Evolutionary conservation across 805 yeast genomes (phyloP), one percentile per base, ranked within the genome.

Genomic region (Naumovozyma baii): DNA sequence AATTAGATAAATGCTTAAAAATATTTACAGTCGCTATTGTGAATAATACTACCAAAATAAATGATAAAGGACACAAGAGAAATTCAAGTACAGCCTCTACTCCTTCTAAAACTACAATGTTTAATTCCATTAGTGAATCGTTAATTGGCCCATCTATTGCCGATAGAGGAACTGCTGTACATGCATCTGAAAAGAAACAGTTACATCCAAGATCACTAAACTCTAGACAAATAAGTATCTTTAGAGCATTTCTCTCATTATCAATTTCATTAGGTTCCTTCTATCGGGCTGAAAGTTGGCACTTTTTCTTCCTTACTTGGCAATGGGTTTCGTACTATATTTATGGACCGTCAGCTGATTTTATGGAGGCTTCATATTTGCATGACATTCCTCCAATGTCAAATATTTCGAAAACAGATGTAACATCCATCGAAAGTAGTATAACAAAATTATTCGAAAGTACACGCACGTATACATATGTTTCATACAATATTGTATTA

Each of bases 241-340:
- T 86, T 31, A 68, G 95, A 37, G 96, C 95, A 0, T 59, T 90
- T 30, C 64, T 80, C 3, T 83, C 85, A 43, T 64, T 90, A 36
- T 87, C 90, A 0, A 71, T 79, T 2, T 83, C 95, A 0, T 61
- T 90, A n/a, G 96, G 96, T 0, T 73, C 88, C 1, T 72, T 78
- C 1, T 66, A 90, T 13, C 72, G 72, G 4, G 55, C 46, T 1
- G 42, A 63, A 3, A 74, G 82, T 25, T 90, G 97, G 97, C 59
- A 62, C 10, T 69, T 69, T 14, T 56, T 80, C 3, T 52, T 79
- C 15, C 68, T 74, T 3, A 73, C 94, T 0, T 66, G 86, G 41
- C 94, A 83, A 58, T 83, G 94, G 94, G 69, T 80, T 36, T 78
- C 82, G 40, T 83, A 78, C 50, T 82, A 66, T 48, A 50, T 81